Conservation (phyloP, 2,329 filamentous ascomycete species). For the Fusarium nematophilum region DNA sequence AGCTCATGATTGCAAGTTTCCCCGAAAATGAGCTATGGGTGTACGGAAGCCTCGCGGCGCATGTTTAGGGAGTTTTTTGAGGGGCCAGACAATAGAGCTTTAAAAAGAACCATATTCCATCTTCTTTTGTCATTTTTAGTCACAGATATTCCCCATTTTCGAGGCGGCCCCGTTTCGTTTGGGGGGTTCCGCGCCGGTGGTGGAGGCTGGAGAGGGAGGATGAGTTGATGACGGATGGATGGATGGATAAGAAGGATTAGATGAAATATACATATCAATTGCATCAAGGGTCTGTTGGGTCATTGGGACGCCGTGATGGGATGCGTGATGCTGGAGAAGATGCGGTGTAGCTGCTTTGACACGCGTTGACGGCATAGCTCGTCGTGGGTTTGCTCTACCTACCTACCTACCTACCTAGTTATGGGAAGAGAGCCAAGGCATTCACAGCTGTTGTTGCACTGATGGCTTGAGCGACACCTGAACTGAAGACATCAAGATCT, state of each 20-base stretch:
- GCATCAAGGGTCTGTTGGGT: background rate
- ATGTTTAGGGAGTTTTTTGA: constrained; percentile 44
- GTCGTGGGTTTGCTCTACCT: too few species aligned
- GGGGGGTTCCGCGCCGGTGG: constrained; percentile 8
- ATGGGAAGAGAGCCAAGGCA: too few species aligned
- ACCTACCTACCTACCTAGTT: too few species aligned
- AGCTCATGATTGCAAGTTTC: constrained; percentile 17
- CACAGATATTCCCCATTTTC: constrained; percentile 41
- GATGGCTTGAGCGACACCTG: too few species aligned
- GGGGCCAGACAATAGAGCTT: constrained; percentile 44
- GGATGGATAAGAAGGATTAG: constrained; percentile 12
- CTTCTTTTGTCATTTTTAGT: constrained; percentile 42
- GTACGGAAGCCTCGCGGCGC: constrained; percentile 43
- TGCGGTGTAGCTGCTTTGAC: too few species aligned
- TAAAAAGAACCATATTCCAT: constrained; percentile 41
- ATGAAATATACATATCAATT: constrained; percentile 24
- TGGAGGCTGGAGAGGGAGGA: constrained; percentile 7
- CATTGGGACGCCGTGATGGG: background rate
- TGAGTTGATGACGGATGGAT: background rate
- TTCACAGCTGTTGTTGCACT: too few species aligned
- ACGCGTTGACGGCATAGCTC: too few species aligned
- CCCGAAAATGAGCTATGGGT: constrained; percentile 12
- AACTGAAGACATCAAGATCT: too few species aligned
- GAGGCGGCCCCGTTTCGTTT: constrained; percentile 25
- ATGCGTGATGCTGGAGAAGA: too few species aligned